phyloP scores from a whole-genome alignment of 2,329 filamentous ascomycete genomes.

The Pseudocercospora ulei region DNA sequence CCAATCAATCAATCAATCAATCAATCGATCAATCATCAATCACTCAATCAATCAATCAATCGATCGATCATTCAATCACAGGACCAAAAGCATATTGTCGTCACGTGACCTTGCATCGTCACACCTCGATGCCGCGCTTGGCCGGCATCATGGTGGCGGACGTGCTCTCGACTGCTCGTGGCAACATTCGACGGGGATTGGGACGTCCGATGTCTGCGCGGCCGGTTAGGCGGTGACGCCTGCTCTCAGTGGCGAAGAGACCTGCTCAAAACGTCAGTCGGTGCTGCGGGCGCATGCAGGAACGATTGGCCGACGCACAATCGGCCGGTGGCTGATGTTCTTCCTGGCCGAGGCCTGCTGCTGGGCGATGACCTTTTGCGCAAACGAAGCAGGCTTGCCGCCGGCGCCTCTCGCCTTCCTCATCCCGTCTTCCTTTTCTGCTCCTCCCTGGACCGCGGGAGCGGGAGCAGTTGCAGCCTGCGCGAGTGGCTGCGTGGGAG shows the following conservation, averaged over 20 bases:
- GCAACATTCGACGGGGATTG: too few relatives aligned
- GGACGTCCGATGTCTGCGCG: background rate
- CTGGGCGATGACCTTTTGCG: constrained; percentile 21
- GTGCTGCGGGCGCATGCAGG: background rate
- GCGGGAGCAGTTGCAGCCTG: constrained; percentile 28
- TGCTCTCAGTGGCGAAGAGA: constrained; percentile 27
- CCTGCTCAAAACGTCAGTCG: constrained; percentile 18
- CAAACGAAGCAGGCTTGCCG: constrained; percentile 16
- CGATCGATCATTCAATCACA: background rate
- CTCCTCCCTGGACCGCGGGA: constrained; percentile 23
- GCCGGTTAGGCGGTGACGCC: constrained; percentile 19
- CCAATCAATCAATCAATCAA: too few relatives aligned
- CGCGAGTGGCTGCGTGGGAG: constrained; percentile 37
- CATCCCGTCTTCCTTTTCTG: constrained; percentile 13
- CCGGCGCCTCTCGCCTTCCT: constrained; percentile 8
- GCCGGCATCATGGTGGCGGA: background rate
- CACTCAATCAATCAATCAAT: too few relatives aligned
- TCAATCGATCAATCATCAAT: too few relatives aligned
- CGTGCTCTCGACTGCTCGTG: constrained; percentile 1
- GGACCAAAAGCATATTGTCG: constrained; percentile 8
- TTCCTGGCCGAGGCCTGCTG: constrained; percentile 18
- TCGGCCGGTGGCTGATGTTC: constrained; percentile 24
- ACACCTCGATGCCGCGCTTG: background rate
- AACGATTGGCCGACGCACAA: constrained; percentile 15
- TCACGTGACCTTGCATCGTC: constrained; percentile 4